phyloP scores from a whole-genome alignment of 352 stramenopile genomes.

The Globisporangium rhizosaccharum region DNA sequence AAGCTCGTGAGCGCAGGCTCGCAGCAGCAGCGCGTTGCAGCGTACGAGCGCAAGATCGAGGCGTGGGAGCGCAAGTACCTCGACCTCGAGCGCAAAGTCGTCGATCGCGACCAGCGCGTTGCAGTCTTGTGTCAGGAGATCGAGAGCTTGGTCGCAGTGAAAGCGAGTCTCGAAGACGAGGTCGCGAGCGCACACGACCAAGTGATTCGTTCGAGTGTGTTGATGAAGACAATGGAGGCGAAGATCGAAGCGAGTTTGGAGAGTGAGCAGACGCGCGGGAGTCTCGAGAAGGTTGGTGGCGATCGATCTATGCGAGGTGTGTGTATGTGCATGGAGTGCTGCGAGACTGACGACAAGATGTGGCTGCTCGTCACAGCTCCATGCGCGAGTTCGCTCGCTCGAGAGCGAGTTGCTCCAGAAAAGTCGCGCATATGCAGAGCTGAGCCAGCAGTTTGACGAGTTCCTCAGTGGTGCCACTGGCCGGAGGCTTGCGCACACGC shows the following conservation, averaged over 20 bases:
- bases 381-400: constrained; percentile 31
- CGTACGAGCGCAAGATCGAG: constrained; percentile 42
- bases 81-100: constrained; percentile 25
- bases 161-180: constrained; percentile 32
- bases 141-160: constrained; percentile 15
- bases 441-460: constrained; percentile 32
- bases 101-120: constrained; percentile 13
- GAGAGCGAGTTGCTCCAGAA: constrained; percentile 36
- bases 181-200: constrained; percentile 33
- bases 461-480: constrained; percentile 10
- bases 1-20: constrained; percentile 17
- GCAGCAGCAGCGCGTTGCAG: constrained; percentile 20
- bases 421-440: constrained; percentile 21
- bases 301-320: not conserved
- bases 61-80: constrained; percentile 27
- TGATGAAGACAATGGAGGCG: constrained; percentile 40
- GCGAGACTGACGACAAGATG: not conserved
- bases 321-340: not conserved
- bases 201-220: constrained; percentile 37
- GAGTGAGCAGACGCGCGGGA: constrained; percentile 10
- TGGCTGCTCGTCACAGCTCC: constrained; percentile 17
- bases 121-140: constrained; percentile 22
- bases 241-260: constrained; percentile 33
- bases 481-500: constrained; percentile 8
- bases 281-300: constrained; percentile 8